Evolutionary conservation across 2,329 filamentous ascomycete species (phyloP), one percentile per base, ranked within the genome.

Genomic region (Trichoderma atroviride): DNA sequence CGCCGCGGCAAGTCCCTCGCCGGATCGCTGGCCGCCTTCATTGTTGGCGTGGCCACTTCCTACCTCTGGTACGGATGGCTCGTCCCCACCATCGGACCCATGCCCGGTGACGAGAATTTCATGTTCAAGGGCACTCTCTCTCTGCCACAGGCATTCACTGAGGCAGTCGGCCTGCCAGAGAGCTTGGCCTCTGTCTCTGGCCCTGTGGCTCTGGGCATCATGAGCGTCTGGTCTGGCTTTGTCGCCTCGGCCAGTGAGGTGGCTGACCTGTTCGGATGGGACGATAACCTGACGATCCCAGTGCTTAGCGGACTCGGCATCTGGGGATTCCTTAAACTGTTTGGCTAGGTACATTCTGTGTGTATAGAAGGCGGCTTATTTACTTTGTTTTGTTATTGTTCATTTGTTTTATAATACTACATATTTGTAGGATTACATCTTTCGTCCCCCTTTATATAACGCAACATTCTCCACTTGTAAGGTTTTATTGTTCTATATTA

Each of bases 261-360:
- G 19, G 86, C 97, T 57, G 94, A 99, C 81, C 77, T 98, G 0
- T 97, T 94, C 78, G 93, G 94, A 59, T 94, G 93, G 92, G 96
- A 99, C 77, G 96, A 99, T 81, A 99, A 99, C 80, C 84, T 99
- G 75, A 98, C 95, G 61, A 99, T 99, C 79, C 96, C 96, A 2
- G 89, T 97, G 31, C 84, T 99, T 61, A 97, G 93, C 77, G 94
- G 94, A 29, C 81, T 93, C 57, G 94, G 94, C 7, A 89, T 99
- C 71, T 97, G 92, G 91, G 92, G 91, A 0, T 97, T 99, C 79
- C 85, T 98, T 75, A 96, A 92, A 82, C 79, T 94, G 60, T 97
- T 97, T 84, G 91, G 90, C 65, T 89, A 83, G 78, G 33, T 58
- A 27, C 22, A 35, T 22, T 19, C 31, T 22, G 22, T 14, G 50